phyloP scores from a whole-genome alignment of 495 filamentous ascomycete species.

The Podospora pseudopauciseta region DNA sequence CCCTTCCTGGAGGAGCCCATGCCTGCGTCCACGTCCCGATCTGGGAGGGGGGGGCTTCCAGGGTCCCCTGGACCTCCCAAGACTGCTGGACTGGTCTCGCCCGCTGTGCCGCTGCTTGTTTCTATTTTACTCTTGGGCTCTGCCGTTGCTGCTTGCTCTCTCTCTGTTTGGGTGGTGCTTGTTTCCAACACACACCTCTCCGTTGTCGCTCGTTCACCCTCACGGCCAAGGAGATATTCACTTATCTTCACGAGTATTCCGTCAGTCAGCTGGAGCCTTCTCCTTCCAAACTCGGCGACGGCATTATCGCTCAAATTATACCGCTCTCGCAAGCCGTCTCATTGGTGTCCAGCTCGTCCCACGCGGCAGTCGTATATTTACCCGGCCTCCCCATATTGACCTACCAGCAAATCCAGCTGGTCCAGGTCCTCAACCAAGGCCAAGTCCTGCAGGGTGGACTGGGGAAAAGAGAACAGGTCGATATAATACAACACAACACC shows the following conservation, averaged over 20 bases:
- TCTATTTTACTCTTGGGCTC: slow-evolving; percentile 18
- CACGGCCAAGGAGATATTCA: background rate
- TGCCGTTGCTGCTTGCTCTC: background rate
- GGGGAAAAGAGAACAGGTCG: background rate
- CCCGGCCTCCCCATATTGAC: slow-evolving; percentile 35
- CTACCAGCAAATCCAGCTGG: slow-evolving; percentile 12
- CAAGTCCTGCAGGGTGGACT: background rate
- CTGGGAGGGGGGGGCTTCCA: background rate
- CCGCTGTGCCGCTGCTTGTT: slow-evolving; percentile 14
- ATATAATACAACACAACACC: slow-evolving; percentile 13
- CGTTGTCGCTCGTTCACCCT: background rate
- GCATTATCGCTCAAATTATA: slow-evolving; percentile 33
- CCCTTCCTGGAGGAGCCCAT: background rate
- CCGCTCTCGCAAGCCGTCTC: slow-evolving; percentile 17
- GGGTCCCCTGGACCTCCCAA: slow-evolving; percentile 9
- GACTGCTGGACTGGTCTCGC: slow-evolving; percentile 19
- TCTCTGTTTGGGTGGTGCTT: background rate
- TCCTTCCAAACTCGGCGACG: slow-evolving; percentile 22
- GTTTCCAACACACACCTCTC: slow-evolving; percentile 2
- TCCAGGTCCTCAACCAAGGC: slow-evolving; percentile 5
- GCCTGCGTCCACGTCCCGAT: background rate
- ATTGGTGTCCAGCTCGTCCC: slow-evolving; percentile 30
- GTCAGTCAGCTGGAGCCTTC: slow-evolving; percentile 4
- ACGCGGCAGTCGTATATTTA: slow-evolving; percentile 34
- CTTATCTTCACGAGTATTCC: background rate